These are phyloP conservation scores for Hericium alpestre DNA, from an alignment of 768 basidiomycete species.

Conservation along the genomic window DNA sequence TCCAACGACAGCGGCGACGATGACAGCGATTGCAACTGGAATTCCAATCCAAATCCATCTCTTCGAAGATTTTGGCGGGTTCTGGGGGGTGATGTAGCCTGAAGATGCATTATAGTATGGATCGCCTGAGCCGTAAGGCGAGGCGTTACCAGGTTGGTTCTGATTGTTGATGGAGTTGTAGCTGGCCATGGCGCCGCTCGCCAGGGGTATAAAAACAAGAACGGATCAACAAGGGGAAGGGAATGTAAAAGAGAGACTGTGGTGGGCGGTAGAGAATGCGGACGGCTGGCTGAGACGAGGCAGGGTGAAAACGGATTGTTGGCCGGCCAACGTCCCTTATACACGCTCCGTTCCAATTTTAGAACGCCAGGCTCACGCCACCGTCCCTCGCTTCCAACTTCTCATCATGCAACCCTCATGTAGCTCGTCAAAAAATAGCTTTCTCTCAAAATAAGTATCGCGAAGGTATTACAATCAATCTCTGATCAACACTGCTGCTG, in stretches of 20 bases:
- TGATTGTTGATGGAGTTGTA: conserved; percentile 24
- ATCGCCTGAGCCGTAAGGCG: conserved; percentile 52
- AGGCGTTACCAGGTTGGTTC: conserved; percentile 7
- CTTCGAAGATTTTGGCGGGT: conserved; percentile 43
- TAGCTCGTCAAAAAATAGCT: too few species aligned
- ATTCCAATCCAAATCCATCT: conserved; percentile 72
- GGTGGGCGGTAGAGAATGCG: background rate
- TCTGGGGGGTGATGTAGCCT: conserved; percentile 50
- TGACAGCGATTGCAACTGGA: conserved; percentile 52
- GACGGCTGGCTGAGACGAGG: background rate
- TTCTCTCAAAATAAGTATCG: background rate
- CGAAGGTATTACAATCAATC: conserved; percentile 22
- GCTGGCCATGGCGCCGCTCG: conserved; percentile 27
- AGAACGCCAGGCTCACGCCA: background rate
- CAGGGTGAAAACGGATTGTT: background rate
- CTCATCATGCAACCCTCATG: background rate
- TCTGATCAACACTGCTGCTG: conserved; percentile 61
- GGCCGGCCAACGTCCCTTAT: background rate
- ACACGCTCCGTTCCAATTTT: background rate
- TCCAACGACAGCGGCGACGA: conserved; percentile 61
- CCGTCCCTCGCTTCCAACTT: background rate
- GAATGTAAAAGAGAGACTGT: conserved; percentile 12
- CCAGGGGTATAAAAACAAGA: conserved; percentile 5
- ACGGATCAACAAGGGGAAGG: background rate
- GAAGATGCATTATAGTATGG: conserved; percentile 63